phyloP scores from a whole-genome alignment of 768 basidiomycete genomes.

The Astraeus odoratus region DNA sequence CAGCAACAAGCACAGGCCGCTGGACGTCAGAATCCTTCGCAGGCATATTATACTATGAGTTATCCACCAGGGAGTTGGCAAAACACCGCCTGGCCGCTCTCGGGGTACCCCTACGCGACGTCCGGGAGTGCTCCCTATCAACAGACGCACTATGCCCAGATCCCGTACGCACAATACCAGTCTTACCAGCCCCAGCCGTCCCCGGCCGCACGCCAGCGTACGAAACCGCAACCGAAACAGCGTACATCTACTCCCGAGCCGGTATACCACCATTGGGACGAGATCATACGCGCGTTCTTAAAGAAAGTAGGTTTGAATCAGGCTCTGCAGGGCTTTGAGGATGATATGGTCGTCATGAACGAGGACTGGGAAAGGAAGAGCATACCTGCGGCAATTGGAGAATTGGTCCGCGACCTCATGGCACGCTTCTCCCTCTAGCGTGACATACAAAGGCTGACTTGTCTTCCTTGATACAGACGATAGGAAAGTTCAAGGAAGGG shows the following conservation, averaged over 20 bases:
- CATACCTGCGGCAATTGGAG: constrained; percentile 49
- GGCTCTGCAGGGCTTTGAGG: constrained; percentile 54
- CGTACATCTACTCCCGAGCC: constrained; percentile 35
- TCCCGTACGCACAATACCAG: constrained; percentile 29
- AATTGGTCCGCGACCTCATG: constrained; percentile 43
- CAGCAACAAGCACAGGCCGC: constrained; percentile 9
- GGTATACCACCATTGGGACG: constrained; percentile 55
- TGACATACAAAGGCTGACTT: background rate
- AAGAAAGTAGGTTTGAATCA: constrained; percentile 48
- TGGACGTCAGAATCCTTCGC: constrained; percentile 13
- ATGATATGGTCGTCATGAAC: constrained; percentile 69
- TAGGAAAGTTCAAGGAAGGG: constrained; percentile 26
- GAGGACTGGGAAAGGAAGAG: constrained; percentile 52
- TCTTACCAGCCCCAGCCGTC: constrained; percentile 23
- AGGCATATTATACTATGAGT: constrained; percentile 27
- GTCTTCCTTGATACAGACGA: constrained; percentile 12
- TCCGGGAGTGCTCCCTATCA: constrained; percentile 26
- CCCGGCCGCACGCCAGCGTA: constrained; percentile 20
- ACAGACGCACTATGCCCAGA: constrained; percentile 28
- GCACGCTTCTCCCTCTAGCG: constrained; percentile 24
- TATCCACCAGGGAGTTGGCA: constrained; percentile 28
- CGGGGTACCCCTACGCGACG: constrained; percentile 25
- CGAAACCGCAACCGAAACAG: constrained; percentile 19
- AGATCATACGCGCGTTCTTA: constrained; percentile 48
- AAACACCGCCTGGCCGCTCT: constrained; percentile 26